Evolutionary conservation across 2,329 filamentous ascomycete species (phyloP).

Genomic region (Microcera coccophila): DNA sequence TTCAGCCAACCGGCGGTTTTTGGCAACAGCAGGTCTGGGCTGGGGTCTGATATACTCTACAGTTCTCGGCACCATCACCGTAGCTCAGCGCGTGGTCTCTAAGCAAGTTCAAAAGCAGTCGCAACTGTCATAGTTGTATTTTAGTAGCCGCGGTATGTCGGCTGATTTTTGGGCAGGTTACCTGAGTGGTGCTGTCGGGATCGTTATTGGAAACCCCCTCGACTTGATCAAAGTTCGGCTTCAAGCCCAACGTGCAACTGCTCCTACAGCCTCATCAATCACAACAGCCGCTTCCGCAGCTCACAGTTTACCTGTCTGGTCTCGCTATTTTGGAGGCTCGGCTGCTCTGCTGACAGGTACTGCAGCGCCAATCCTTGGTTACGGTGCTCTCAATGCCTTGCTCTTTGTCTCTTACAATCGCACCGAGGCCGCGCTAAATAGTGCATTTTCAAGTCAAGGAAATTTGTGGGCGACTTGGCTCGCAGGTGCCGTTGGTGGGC

Average conservation of each 20-base stretch:
- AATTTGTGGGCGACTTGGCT: conserved; percentile 67
- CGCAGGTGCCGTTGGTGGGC: conserved; percentile 75
- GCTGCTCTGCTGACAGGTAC: conserved; percentile 57
- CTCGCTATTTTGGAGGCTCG: conserved; percentile 24
- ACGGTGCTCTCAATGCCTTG: conserved; percentile 85
- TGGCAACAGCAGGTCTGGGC: conserved; percentile 20
- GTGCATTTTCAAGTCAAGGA: conserved; percentile 31
- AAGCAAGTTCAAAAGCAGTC: conserved; percentile 11
- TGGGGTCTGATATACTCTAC: conserved; percentile 24
- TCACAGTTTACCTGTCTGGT: conserved; percentile 5
- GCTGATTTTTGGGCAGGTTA: conserved; percentile 95
- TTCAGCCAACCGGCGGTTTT: conserved; percentile 14
- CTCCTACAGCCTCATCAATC: conserved; percentile 5
- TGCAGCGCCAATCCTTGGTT: conserved; percentile 81
- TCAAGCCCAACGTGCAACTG: conserved; percentile 52
- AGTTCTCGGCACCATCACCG: conserved; percentile 20
- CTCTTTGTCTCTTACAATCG: conserved; percentile 91
- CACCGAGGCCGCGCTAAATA: conserved; percentile 61
- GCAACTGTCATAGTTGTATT: conserved; percentile 5
- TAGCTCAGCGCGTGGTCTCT: conserved; percentile 20
- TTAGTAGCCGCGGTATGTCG: conserved; percentile 54
- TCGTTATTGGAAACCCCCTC: conserved; percentile 84
- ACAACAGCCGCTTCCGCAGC: conserved; percentile 9
- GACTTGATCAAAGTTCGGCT: conserved; percentile 63
- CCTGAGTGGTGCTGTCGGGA: conserved; percentile 77